Evolutionary conservation across 2,329 filamentous ascomycete species (phyloP), one percentile per base, ranked within the genome.

Genomic region (Venturiaceae sp.): DNA sequence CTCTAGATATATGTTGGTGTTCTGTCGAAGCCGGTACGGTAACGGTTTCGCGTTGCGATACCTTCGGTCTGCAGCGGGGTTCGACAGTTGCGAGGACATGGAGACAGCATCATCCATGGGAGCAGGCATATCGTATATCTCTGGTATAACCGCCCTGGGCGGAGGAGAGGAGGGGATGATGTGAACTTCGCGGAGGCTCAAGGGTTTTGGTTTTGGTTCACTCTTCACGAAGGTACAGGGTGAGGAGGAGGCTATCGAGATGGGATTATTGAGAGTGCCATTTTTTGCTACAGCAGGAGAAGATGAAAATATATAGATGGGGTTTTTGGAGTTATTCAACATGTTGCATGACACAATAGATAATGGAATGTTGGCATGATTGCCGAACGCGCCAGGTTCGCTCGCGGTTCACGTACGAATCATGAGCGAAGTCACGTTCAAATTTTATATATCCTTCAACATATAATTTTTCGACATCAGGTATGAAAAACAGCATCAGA

Each of bases 21-120:
- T 50, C 46, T 58, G 57, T 19, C 57, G 44, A 11, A 58, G 57
- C 44, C 50, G 28, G 16, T 53, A 58, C 5, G 47, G 47, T 8
- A 58, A 16, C 9, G 14, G 16, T 16, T 32, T 53, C 5, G 50
- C 50, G 21, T 53, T 26, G 33, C 57, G 57, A 14, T 41, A 44
- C 19, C 23, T 26, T 50, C 44, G 16, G 44, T 2, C 44, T n/a
- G 4, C 21, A 9, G 30, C 9, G 19, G 23, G 44, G 13, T 50
- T 26, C 6, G 13, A 16, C 23, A 26, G 26, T 16, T 30, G 44
- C 6, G 44, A 50, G 5, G 44, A 16, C 8, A 8, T 30, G 26
- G 44, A 50, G 23, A 50, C 28, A 16, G 44, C 28, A 1, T 26
- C 26, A 3, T 50, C 44, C 44, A 50, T 50, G 41, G 41, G 16